These are phyloP conservation scores for Trichoderma sp. DNA, from an alignment of 2,329 filamentous ascomycete species.

Conservation along the genomic window DNA sequence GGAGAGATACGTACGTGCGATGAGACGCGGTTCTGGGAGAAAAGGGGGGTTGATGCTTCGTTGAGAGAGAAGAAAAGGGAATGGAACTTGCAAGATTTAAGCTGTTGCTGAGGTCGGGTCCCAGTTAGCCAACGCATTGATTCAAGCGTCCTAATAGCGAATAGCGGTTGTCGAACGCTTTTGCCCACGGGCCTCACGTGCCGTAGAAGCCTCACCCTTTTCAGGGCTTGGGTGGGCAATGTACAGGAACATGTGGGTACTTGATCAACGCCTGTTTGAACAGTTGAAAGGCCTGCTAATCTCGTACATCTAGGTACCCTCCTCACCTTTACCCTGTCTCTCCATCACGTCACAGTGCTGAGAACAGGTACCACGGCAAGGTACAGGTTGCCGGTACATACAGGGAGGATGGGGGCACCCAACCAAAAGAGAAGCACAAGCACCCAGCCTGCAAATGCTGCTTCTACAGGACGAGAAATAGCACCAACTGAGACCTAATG, in stretches of 20 bases:
- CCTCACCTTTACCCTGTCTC: neutral
- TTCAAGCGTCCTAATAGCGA: neutral
- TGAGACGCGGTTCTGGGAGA: conserved; percentile 23
- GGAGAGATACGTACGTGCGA: conserved; percentile 25
- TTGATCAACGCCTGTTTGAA: neutral
- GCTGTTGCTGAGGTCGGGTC: conserved; percentile 36
- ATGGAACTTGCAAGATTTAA: conserved; percentile 27
- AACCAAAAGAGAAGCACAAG: neutral
- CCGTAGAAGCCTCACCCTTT: conserved; percentile 13
- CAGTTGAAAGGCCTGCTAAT: neutral
- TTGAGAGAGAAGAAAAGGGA: conserved; percentile 25
- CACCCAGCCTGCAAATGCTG: neutral
- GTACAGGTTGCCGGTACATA: neutral
- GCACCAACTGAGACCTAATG: neutral
- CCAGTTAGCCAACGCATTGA: conserved; percentile 28
- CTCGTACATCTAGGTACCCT: neutral
- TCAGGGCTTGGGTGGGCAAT: neutral
- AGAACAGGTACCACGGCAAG: neutral
- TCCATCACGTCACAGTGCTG: conserved; percentile 1
- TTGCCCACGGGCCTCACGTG: conserved; percentile 12
- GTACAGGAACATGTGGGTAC: neutral
- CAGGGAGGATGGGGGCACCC: neutral
- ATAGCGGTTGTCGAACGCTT: neutral
- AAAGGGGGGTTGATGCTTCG: conserved; percentile 26
- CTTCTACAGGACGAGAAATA: neutral